Evolutionary conservation across 495 filamentous ascomycete species (phyloP), one percentile per base, ranked within the genome.

Genomic region (Oleoguttula mirabilis): DNA sequence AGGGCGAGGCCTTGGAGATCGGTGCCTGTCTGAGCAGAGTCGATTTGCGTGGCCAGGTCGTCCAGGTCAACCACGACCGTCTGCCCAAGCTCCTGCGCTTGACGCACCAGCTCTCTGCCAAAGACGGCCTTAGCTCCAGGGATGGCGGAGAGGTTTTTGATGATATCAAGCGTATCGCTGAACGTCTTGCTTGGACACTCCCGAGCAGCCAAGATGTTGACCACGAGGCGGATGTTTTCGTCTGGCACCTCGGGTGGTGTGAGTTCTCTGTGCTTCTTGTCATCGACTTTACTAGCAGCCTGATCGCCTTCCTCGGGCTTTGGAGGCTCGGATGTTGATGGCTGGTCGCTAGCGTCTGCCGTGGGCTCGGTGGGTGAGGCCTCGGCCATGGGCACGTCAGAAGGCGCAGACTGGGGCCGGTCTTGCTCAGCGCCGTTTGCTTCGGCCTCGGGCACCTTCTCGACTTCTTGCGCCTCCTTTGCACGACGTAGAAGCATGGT

Each of bases 121-220:
- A 99, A 96, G 7, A 90, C 69, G 48, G 82, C 78, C 54, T 88
- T 86, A 12, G 92, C 88, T 20, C 80, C 85, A 17, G 88, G 86
- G 45, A 99, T 85, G 33, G 80, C 77, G 25, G 90, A 94, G 23
- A 99, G 76, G 55, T 96, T 94, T 64, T 93, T 94, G 68, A 99
- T 96, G 7, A 90, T 88, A 14, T 92, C 88, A 33, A 96, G 72
- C 0, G 92, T 95, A 55, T 96, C 88, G 52, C 84, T 79, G 71
- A 96, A 96, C 2, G 88, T 95, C 66, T 93, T 94, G 36, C 83
- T 86, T 52, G 81, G 90, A 64, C 90, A 99, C 59, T 99, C 90
- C 21, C 86, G 82, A 39, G 90, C 88, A 10, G 88, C 82, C 47
- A 99, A 79, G 46, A 99, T 93, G 52, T 92, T 90, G 54, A 95